Evolutionary conservation across 768 basidiomycete genomes (phyloP).

Genomic region (Mycena galopus): DNA sequence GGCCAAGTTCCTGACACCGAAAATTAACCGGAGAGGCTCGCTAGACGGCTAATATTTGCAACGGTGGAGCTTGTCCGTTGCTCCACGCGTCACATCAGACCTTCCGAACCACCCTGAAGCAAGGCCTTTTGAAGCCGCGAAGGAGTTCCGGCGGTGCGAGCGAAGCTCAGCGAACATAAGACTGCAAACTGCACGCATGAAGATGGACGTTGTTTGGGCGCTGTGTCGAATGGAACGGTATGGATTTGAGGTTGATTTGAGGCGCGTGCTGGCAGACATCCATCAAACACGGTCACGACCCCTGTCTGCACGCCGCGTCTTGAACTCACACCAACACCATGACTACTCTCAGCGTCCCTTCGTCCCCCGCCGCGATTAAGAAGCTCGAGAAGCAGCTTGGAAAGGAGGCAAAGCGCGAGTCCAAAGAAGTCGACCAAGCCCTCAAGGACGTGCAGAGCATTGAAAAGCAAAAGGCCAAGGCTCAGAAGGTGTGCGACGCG

Average conservation of each 20-base stretch:
- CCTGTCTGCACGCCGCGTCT: slow-evolving; percentile 25
- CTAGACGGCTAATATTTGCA: background rate
- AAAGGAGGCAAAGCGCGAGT: slow-evolving; percentile 66
- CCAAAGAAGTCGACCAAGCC: slow-evolving; percentile 62
- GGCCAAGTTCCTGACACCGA: too few relatives aligned
- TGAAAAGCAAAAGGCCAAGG: slow-evolving; percentile 67
- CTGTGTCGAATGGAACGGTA: background rate
- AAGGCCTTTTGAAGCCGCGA: too few relatives aligned
- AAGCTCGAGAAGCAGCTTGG: slow-evolving; percentile 58
- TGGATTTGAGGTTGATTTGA: background rate
- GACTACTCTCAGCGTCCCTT: slow-evolving; percentile 33
- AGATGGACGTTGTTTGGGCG: too few relatives aligned
- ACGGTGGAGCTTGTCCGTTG: background rate
- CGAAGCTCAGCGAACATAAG: too few relatives aligned
- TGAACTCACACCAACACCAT: slow-evolving; percentile 21
- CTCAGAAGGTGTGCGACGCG: slow-evolving; percentile 58
- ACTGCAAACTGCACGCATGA: too few relatives aligned
- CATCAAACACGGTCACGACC: slow-evolving; percentile 24
- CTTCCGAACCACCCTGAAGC: too few relatives aligned
- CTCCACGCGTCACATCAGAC: too few relatives aligned
- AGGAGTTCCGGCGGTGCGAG: too few relatives aligned
- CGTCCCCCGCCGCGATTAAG: slow-evolving; percentile 46
- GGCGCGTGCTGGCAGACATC: background rate
- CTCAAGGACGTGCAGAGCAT: slow-evolving; percentile 65
- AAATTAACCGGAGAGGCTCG: background rate